Evolutionary conservation across 345 rosid genomes (phyloP).

Genomic region (Firmiana major): DNA sequence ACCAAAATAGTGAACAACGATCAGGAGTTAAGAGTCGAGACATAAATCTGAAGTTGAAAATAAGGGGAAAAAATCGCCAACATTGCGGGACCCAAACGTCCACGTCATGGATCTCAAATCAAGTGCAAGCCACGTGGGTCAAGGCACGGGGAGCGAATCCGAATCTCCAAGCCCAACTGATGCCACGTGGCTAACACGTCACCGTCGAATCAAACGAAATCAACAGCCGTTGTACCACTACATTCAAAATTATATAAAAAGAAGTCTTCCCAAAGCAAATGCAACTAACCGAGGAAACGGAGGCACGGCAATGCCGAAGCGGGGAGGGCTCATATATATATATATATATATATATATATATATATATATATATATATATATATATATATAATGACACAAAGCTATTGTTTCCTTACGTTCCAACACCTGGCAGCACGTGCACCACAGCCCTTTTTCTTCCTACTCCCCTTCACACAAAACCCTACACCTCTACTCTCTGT

Average conservation of each 20-base stretch:
- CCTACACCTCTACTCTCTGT: background rate
- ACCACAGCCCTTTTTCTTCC: slow-evolving; percentile 22
- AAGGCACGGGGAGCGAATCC: slow-evolving; percentile 22
- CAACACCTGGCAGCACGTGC: slow-evolving; percentile 36
- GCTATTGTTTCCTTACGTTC: background rate
- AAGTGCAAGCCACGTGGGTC: slow-evolving; percentile 22
- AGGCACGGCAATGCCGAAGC: background rate
- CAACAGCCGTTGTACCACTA: background rate
- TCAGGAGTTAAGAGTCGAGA: background rate
- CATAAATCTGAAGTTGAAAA: background rate
- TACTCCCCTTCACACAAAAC: too few species aligned
- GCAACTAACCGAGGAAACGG: slow-evolving; percentile 17
- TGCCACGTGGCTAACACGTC: slow-evolving; percentile 27
- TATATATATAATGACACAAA: slow-evolving; percentile 16
- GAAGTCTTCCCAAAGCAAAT: background rate
- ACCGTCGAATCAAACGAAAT: background rate
- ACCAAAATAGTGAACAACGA: background rate
- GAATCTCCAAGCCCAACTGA: slow-evolving; percentile 4
- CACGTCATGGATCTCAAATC: slow-evolving; percentile 16
- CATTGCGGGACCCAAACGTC: background rate
- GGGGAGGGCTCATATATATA: too few species aligned
- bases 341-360: too few species aligned
- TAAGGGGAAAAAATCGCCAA: slow-evolving; percentile 5
- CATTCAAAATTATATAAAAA: background rate
- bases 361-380: too few species aligned